Evolutionary conservation across 345 rosid species (phyloP).

Genomic region (Iberis pinnata): DNA sequence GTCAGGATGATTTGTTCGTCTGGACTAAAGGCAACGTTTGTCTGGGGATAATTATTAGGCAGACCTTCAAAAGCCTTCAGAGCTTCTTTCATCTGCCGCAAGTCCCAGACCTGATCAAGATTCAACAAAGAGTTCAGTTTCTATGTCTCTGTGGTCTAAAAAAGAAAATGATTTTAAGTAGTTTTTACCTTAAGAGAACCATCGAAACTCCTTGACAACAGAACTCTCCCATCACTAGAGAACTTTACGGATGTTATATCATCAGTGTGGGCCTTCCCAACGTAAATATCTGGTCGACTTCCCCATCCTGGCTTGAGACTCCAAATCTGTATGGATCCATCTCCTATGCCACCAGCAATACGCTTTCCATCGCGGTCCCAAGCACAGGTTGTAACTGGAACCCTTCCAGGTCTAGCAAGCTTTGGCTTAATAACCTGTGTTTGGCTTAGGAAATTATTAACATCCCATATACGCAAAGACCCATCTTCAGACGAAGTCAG

Average conservation of each 20-base stretch:
- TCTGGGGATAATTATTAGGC: slow-evolving; percentile 83
- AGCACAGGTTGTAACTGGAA: slow-evolving; percentile 86
- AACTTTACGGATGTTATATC: slow-evolving; percentile 85
- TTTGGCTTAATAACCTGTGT: slow-evolving; percentile 96
- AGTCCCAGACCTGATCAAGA: slow-evolving; percentile 77
- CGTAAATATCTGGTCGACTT: slow-evolving; percentile 80
- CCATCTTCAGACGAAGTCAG: slow-evolving; percentile 97
- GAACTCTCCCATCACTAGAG: slow-evolving; percentile 70
- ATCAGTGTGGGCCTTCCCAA: slow-evolving; percentile 81
- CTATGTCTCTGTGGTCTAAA: slow-evolving; percentile 2
- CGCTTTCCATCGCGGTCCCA: slow-evolving; percentile 95
- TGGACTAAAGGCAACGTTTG: slow-evolving; percentile 88
- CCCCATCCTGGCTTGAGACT: slow-evolving; percentile 98
- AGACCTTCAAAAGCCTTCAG: slow-evolving; percentile 83
- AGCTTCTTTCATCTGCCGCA: slow-evolving; percentile 68
- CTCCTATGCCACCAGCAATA: slow-evolving; percentile 85
- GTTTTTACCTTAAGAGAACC: slow-evolving; percentile 68
- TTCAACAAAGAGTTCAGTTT: slow-evolving; percentile 16
- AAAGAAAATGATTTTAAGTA: background rate
- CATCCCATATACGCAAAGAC: slow-evolving; percentile 94
- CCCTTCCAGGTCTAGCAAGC: slow-evolving; percentile 96
- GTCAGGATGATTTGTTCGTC: slow-evolving; percentile 81
- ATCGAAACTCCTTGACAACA: slow-evolving; percentile 88
- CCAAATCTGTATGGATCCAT: slow-evolving; percentile 97
- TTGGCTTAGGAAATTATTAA: slow-evolving; percentile 86